phyloP scores from a whole-genome alignment of 306 rosid genomes.

The Vigna radiata region DNA sequence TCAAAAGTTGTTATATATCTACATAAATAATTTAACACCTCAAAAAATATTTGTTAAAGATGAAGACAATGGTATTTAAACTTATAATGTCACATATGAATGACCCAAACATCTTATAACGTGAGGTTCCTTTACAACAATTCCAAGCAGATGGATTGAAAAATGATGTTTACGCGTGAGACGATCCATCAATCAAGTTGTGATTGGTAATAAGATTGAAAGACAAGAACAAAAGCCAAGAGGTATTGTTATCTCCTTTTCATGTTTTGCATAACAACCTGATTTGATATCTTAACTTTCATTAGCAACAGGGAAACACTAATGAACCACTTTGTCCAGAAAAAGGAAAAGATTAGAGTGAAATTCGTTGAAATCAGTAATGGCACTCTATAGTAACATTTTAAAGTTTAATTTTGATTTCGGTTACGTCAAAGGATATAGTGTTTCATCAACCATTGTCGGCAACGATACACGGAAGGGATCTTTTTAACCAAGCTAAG shows the following conservation, averaged over 20 bases:
- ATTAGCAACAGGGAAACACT: background rate
- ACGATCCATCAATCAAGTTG: background rate
- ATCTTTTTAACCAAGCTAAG: too few species aligned
- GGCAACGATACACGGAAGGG: background rate
- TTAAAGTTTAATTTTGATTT: background rate
- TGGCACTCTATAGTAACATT: too few species aligned
- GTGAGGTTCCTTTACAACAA: background rate
- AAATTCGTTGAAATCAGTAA: background rate
- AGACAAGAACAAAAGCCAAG: constrained; percentile 27
- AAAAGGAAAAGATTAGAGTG: constrained; percentile 7
- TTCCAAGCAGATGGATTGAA: constrained; percentile 15
- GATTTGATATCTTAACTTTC: constrained; percentile 39
- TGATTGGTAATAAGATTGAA: constrained; percentile 8
- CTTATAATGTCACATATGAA: too few species aligned
- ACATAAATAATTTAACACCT: too few species aligned
- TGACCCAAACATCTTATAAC: background rate
- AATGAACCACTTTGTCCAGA: constrained; percentile 16
- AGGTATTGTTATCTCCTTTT: constrained; percentile 19
- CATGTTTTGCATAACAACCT: background rate
- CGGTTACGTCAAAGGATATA: background rate
- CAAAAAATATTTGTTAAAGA: too few species aligned
- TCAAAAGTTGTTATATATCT: too few species aligned
- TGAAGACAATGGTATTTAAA: too few species aligned
- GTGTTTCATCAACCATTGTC: background rate
- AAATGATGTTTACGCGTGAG: background rate